Evolutionary conservation across 768 basidiomycete genomes (phyloP), one percentile per base, ranked within the genome.

Genomic region (Leccinum incarnatum): DNA sequence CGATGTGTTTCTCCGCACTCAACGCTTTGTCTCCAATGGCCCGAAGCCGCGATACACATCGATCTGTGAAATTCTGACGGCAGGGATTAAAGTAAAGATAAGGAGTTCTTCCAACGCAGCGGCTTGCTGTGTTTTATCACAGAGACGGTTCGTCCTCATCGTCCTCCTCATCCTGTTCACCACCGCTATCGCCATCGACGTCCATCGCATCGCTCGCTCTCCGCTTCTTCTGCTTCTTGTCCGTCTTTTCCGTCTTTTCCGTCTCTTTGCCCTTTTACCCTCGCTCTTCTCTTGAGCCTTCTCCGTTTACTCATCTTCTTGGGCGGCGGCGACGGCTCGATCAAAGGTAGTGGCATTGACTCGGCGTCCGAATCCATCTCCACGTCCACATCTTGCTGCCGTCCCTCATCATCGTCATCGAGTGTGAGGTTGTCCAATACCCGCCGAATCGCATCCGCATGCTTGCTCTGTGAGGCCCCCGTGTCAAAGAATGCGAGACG

Each of bases 401-500:
- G 40, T n/a, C 3, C 27, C 29, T 82, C 83, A 0, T 85, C 86
- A 2, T 84, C 83, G 2, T 81, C 82, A 8, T 91, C 91, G 19
- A 89, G 70, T 7, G 83, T 84, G 42, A 96, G 84, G 55, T 83
- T 81, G n/a, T 90, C 85, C 59, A 95, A 68, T 17, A 95, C 95
- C 72, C 89, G 92, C 62, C 88, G 85, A 61, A 97, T 94, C n/a
- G 89, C 91, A 60, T 96, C 95, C 25, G 91, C 82, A 57, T 92
- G 97, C 79, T 95, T 98, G 27, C 85, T 83, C 23, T 95, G 95
- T 9, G 94, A 85, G 7, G 82, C 83, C 8, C 96, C 96, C 0
- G 86, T 90, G 74, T 96, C 95, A 77, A 98, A 99, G 79, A 98
- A 98, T 60, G 81, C 79, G 4, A 99, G 81, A 12, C 97, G 88